Percentiles rank a stretch among this genome's conserved stretches.
Evolutionary conservation across 2,329 filamentous ascomycete genomes (phyloP).

Genomic region (Trichoderma koningiopsis): DNA sequence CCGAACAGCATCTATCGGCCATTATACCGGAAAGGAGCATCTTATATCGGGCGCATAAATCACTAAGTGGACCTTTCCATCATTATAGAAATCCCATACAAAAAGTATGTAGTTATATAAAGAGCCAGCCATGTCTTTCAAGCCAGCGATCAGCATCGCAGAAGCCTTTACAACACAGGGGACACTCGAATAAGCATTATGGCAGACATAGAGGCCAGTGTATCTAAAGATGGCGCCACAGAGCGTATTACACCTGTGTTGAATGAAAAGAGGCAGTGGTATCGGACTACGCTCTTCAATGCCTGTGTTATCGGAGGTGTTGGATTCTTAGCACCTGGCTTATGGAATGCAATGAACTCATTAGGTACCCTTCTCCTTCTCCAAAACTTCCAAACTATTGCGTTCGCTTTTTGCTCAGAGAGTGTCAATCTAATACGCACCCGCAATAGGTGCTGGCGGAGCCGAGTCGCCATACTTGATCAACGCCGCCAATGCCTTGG

Average conservation of each 20-base stretch:
- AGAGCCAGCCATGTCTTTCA: background rate
- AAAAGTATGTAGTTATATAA: background rate
- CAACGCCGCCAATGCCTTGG: conserved; percentile 54
- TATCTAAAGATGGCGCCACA: conserved; percentile 15
- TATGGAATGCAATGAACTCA: conserved; percentile 59
- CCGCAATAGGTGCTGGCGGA: conserved; percentile 53
- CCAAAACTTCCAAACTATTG: background rate
- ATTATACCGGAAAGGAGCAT: background rate
- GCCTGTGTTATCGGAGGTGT: conserved; percentile 55
- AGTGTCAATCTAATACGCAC: background rate
- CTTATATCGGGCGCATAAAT: background rate
- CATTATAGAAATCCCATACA: background rate
- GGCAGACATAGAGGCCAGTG: conserved; percentile 12
- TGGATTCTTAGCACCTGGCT: conserved; percentile 52
- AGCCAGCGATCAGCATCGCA: too few relatives aligned
- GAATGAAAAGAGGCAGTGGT: conserved; percentile 42
- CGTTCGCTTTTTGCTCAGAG: background rate
- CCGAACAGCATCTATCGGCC: background rate
- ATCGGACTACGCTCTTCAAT: conserved; percentile 55
- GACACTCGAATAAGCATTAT: background rate
- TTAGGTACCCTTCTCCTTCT: background rate
- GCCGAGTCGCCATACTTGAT: conserved; percentile 39
- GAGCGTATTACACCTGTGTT: background rate
- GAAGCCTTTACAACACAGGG: background rate
- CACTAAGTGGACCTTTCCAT: background rate